Evolutionary conservation across 805 yeast species (phyloP).

Genomic region (Monosporozyma unispora): DNA sequence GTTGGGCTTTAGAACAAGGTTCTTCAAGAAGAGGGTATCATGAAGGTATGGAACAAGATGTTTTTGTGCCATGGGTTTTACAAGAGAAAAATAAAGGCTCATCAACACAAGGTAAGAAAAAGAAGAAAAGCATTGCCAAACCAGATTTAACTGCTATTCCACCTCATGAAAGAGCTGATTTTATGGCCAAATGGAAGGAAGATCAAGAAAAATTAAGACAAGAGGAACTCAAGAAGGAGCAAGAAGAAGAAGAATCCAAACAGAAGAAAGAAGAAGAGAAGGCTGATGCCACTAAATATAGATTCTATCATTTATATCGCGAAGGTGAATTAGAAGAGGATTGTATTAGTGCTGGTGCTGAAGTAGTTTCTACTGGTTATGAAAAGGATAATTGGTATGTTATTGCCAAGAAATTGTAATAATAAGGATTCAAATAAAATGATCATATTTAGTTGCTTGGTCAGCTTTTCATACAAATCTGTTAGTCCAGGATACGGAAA

Average conservation of each 20-base stretch:
- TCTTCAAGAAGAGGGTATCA: conserved; percentile 82
- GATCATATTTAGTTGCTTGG: too few relatives aligned
- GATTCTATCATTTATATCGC: conserved; percentile 82
- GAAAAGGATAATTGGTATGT: conserved; percentile 96
- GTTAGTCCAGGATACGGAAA: too few relatives aligned
- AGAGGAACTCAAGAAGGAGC: conserved; percentile 10
- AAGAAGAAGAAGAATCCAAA: conserved; percentile 12
- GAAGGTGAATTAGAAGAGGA: conserved; percentile 76
- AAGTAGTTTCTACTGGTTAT: conserved; percentile 63
- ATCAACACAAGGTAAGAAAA: conserved; percentile 26
- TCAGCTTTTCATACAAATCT: too few relatives aligned
- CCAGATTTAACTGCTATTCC: conserved; percentile 24
- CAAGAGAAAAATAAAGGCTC: conserved; percentile 35
- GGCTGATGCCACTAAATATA: conserved; percentile 46
- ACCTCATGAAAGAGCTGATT: conserved; percentile 22
- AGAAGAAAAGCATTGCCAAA: conserved; percentile 11
- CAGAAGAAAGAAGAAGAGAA: conserved; percentile 15
- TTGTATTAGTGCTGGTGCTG: conserved; percentile 62
- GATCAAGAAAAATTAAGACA: conserved; percentile 20
- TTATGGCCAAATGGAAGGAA: conserved; percentile 22
- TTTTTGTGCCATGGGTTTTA: conserved; percentile 91
- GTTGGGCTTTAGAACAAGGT: conserved; percentile 95
- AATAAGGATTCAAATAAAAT: too few relatives aligned
- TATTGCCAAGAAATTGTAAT: conserved; percentile 31
- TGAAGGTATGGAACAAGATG: conserved; percentile 87